Percentiles rank a stretch among this genome's conserved stretches.
These are phyloP conservation scores for Trypanosoma vivax DNA, from an alignment of 208 protist genomes.

Conservation along the genomic window DNA sequence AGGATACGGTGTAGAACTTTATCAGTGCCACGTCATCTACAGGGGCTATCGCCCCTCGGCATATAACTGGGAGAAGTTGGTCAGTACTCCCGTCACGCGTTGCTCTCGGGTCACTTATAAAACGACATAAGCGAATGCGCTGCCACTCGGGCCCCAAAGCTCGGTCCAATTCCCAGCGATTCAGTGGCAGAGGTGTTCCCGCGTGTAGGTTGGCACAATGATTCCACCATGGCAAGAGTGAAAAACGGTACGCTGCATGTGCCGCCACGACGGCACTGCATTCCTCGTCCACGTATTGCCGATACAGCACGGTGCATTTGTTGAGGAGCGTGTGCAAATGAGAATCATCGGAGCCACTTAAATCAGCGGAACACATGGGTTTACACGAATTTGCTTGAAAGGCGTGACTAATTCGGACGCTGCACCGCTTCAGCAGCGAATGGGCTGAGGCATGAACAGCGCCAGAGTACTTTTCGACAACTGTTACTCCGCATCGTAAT, in stretches of 20 bases:
- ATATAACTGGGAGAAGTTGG: conserved; percentile 4
- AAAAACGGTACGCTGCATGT: conserved; percentile 22
- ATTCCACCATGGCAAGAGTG: conserved; percentile 25
- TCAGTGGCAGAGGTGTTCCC: conserved; percentile 1
- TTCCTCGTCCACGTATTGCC: conserved; percentile 13
- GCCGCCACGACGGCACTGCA: conserved; percentile 15
- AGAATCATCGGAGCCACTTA: not conserved
- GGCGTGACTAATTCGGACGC: not conserved
- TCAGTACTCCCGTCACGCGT: not conserved
- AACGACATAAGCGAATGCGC: conserved; percentile 21
- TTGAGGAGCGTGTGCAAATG: conserved; percentile 7
- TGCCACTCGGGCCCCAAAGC: conserved; percentile 25
- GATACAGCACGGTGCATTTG: not conserved
- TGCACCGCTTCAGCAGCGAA: not conserved
- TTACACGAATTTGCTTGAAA: not conserved
- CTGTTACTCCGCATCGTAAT: conserved; percentile 12
- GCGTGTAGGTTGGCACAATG: conserved; percentile 16
- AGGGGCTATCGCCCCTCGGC: not conserved
- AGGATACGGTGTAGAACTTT: conserved; percentile 20
- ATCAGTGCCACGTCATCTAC: conserved; percentile 20
- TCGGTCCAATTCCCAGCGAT: conserved; percentile 26
- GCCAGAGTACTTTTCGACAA: conserved; percentile 14
- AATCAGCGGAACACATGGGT: no score
- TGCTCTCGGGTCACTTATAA: conserved; percentile 15
- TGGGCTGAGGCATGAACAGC: not conserved